phyloP scores from a whole-genome alignment of 2,329 filamentous ascomycete genomes.

The Ceratocystiopsis sp. region DNA sequence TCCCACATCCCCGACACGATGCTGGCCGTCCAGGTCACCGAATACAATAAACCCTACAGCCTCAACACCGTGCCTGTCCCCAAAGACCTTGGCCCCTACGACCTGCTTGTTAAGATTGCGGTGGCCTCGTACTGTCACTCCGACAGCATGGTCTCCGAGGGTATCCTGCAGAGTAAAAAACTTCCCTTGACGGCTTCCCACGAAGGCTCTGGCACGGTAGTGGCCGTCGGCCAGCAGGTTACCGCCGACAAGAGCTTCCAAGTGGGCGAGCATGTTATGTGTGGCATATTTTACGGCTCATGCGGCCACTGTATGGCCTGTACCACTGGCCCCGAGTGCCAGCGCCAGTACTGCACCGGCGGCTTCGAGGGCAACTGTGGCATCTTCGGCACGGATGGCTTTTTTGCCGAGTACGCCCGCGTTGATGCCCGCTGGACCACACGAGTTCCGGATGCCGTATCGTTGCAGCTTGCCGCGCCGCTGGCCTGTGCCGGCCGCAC shows the following conservation, averaged over 20 bases:
- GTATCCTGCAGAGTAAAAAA: constrained; percentile 26
- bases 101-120: constrained; percentile 43
- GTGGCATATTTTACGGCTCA: constrained; percentile 31
- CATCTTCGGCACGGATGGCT: constrained; percentile 29
- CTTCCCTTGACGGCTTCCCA: constrained; percentile 38
- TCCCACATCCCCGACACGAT: background rate
- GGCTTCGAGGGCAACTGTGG: constrained; percentile 28
- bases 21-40: constrained; percentile 2
- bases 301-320: constrained; percentile 38
- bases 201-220: constrained; percentile 39
- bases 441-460: constrained; percentile 28
- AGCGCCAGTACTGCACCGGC: constrained; percentile 33
- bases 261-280: constrained; percentile 38
- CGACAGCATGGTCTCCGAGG: constrained; percentile 35
- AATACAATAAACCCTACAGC: background rate
- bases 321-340: constrained; percentile 26
- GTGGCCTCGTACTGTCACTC: constrained; percentile 47
- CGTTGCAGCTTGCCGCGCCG: constrained; percentile 34
- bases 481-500: constrained; percentile 39
- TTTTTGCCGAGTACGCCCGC: constrained; percentile 38
- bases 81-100: constrained; percentile 25
- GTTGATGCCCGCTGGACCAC: constrained; percentile 30
- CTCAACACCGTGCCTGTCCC: constrained; percentile 21
- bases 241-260: constrained; percentile 17
- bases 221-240: constrained; percentile 23